Percentiles rank a stretch among this genome's conserved stretches.
phyloP scores from a whole-genome alignment of 352 stramenopile genomes.

The Blastocystis sp. region DNA sequence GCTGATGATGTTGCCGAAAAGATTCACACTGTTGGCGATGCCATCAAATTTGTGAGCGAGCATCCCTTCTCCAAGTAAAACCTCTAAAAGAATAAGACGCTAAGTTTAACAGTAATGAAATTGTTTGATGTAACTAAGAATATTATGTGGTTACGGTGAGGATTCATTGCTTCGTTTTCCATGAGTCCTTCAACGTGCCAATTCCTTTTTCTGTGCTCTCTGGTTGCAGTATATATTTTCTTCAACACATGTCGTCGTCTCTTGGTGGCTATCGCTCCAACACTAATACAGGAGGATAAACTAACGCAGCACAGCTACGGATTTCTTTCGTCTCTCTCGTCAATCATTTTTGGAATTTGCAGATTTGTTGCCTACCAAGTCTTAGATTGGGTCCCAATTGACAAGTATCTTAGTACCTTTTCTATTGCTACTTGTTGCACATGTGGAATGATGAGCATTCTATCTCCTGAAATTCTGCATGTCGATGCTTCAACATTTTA shows the following conservation, averaged over 20 bases:
- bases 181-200: neutral
- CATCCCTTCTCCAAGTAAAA: slow-evolving; percentile 98
- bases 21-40: slow-evolving; percentile 88
- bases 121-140: neutral
- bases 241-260: slow-evolving; percentile 7
- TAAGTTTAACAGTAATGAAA: neutral
- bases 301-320: neutral
- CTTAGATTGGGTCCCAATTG: neutral
- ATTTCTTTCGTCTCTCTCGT: slow-evolving; percentile 7
- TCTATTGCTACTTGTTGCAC: neutral
- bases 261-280: neutral
- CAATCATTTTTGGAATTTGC: neutral
- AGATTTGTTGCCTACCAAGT: neutral
- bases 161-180: neutral
- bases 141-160: neutral
- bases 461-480: neutral
- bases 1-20: slow-evolving; percentile 98
- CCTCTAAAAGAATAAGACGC: neutral
- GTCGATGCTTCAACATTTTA: neutral
- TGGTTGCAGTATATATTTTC: neutral
- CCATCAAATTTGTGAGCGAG: slow-evolving; percentile 93
- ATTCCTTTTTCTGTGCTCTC: neutral
- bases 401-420: neutral
- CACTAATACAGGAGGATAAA: neutral
- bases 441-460: neutral